Conservation (phyloP, 2,329 filamentous ascomycete species). For the Neofusicoccum kwambonambiense region DNA sequence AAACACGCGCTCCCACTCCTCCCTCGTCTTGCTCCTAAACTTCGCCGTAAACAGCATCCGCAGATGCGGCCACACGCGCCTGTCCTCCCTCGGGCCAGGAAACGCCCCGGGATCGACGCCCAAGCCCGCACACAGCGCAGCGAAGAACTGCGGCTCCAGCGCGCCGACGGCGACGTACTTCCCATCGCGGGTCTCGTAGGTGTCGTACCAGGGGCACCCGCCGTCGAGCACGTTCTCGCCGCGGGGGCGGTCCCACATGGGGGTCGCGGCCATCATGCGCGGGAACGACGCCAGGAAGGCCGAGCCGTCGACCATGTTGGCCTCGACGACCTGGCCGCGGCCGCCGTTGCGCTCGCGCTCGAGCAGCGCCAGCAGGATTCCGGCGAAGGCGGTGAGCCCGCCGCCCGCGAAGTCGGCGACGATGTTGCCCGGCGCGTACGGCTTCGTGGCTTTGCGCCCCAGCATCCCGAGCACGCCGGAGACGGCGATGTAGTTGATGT, state of each 20-base stretch:
- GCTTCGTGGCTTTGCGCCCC: conserved; percentile 66
- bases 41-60: conserved; percentile 57
- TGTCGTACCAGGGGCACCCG: conserved; percentile 84
- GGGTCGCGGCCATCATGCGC: conserved; percentile 63
- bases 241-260: conserved; percentile 61
- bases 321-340: conserved; percentile 83
- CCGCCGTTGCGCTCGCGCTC: conserved; percentile 60
- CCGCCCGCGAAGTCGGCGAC: conserved; percentile 90
- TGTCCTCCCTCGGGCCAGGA: conserved; percentile 56
- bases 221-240: conserved; percentile 80
- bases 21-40: conserved; percentile 69
- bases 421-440: conserved; percentile 78
- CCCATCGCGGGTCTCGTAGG: conserved; percentile 79
- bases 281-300: conserved; percentile 78
- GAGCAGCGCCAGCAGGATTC: conserved; percentile 76
- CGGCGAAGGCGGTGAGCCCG: conserved; percentile 76
- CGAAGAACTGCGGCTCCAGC: conserved; percentile 84
- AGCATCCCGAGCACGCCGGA: conserved; percentile 76
- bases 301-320: conserved; percentile 93
- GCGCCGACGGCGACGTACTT: conserved; percentile 83
- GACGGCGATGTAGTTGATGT: conserved; percentile 94
- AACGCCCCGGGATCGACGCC: conserved; percentile 52
- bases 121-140: conserved; percentile 64
- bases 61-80: conserved; percentile 66
- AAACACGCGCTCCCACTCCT: conserved; percentile 82